These are phyloP conservation scores for Pleurotus salmoneostramineus DNA, from an alignment of 768 basidiomycete species.

Conservation along the genomic window DNA sequence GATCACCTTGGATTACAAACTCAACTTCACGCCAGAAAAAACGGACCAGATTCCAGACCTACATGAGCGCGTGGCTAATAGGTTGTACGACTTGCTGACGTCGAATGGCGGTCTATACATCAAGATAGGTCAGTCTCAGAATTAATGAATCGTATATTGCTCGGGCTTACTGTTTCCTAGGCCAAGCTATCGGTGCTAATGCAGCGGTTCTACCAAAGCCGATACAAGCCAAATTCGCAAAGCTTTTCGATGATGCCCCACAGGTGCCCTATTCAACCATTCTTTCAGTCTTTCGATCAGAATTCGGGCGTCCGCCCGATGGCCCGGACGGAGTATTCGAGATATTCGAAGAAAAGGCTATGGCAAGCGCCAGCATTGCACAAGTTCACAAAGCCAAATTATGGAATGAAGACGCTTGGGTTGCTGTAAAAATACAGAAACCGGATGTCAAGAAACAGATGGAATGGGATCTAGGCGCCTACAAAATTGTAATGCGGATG, in stretches of 20 bases:
- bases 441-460: slow-evolving; percentile 84
- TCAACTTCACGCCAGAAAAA: slow-evolving; percentile 77
- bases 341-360: slow-evolving; percentile 68
- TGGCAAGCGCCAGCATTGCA: slow-evolving; percentile 89
- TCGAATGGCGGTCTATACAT: slow-evolving; percentile 86
- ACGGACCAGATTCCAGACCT: slow-evolving; percentile 72
- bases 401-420: slow-evolving; percentile 55
- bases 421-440: slow-evolving; percentile 94
- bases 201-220: slow-evolving; percentile 80
- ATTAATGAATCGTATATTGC: too few relatives aligned
- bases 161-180: slow-evolving; percentile 14
- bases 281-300: slow-evolving; percentile 58
- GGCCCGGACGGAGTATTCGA: slow-evolving; percentile 76
- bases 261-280: slow-evolving; percentile 74
- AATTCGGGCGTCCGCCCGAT: slow-evolving; percentile 63
- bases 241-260: slow-evolving; percentile 86
- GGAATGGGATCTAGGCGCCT: slow-evolving; percentile 77
- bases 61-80: slow-evolving; percentile 79
- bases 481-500: slow-evolving; percentile 72
- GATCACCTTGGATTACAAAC: slow-evolving; percentile 81
- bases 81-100: slow-evolving; percentile 72
- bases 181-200: slow-evolving; percentile 82
- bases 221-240: slow-evolving; percentile 78
- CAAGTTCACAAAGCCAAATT: slow-evolving; percentile 83
- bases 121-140: slow-evolving; percentile 54